Conservation (phyloP, 768 basidiomycete genomes). For the Suillus fuscotomentosus region DNA sequence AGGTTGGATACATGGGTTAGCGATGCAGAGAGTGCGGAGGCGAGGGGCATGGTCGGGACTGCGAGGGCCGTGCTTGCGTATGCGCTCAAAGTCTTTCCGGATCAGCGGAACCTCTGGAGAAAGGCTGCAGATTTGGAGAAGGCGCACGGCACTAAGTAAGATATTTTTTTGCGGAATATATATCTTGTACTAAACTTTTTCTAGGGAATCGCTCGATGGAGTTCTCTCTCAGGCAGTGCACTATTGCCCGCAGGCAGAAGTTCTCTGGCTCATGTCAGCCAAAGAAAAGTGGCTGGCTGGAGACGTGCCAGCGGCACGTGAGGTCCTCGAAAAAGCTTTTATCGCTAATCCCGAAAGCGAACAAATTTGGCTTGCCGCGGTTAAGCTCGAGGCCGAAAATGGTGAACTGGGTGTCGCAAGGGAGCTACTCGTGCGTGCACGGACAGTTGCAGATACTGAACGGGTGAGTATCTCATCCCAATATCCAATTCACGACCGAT, state of each 20-base stretch:
- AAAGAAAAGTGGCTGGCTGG: conserved; percentile 95
- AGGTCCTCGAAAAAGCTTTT: conserved; percentile 87
- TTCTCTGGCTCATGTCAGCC: conserved; percentile 96
- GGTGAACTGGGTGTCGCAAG: conserved; percentile 84
- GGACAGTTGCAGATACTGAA: conserved; percentile 90
- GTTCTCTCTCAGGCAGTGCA: conserved; percentile 82
- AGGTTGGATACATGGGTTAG: conserved; percentile 85
- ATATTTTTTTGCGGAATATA: neutral
- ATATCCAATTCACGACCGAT: neutral
- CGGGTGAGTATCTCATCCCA: conserved; percentile 49
- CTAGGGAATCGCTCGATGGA: conserved; percentile 75
- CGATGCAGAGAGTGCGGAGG: conserved; percentile 84
- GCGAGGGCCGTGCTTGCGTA: conserved; percentile 89
- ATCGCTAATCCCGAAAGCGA: conserved; percentile 95
- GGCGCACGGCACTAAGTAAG: conserved; percentile 77
- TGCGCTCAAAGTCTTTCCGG: conserved; percentile 88
- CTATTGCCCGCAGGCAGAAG: conserved; percentile 93
- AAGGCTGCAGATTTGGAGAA: conserved; percentile 93
- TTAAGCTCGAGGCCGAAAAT: conserved; percentile 96
- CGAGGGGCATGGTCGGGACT: conserved; percentile 72
- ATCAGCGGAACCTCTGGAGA: conserved; percentile 82
- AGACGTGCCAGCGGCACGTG: conserved; percentile 88
- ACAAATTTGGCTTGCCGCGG: conserved; percentile 96
- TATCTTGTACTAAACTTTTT: conserved; percentile 8
- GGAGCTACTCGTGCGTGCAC: conserved; percentile 83